Evolutionary conservation across 805 yeast genomes (phyloP).

Genomic region (Candida silvicultrix): DNA sequence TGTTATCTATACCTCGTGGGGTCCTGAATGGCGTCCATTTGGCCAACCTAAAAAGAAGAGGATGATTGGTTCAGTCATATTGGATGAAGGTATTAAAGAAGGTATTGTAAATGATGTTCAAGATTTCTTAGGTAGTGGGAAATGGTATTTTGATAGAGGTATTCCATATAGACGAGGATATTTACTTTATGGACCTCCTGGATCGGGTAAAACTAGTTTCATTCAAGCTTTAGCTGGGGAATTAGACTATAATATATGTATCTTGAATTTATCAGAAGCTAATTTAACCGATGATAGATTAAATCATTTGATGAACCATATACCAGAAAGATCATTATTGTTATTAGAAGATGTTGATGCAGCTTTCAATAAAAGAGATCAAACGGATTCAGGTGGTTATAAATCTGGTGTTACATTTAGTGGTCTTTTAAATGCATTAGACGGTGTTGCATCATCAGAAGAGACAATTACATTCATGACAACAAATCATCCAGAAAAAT

Average conservation of each 20-base stretch:
- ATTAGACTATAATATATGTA: constrained; percentile 91
- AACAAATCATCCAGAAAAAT: constrained; percentile 90
- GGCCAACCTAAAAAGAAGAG: constrained; percentile 93
- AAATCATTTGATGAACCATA: constrained; percentile 92
- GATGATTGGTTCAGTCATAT: constrained; percentile 74
- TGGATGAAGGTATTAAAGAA: constrained; percentile 72
- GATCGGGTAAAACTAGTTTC: constrained; percentile 92
- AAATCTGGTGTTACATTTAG: constrained; percentile 91
- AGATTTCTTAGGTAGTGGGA: constrained; percentile 73
- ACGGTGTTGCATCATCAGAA: constrained; percentile 97
- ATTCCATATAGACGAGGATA: constrained; percentile 96
- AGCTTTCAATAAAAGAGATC: constrained; percentile 81
- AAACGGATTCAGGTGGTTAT: constrained; percentile 70
- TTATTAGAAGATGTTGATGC: constrained; percentile 93
- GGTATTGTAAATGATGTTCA: constrained; percentile 61
- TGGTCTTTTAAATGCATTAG: constrained; percentile 88
- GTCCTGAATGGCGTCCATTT: constrained; percentile 98
- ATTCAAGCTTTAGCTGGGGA: constrained; percentile 97
- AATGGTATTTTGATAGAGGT: constrained; percentile 95
- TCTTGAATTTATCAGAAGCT: constrained; percentile 82
- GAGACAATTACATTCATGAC: constrained; percentile 97
- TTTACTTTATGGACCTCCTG: constrained; percentile 93
- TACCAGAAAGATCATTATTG: constrained; percentile 83
- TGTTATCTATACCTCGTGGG: constrained; percentile 90
- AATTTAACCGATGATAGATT: constrained; percentile 91